Conservation (phyloP, 768 basidiomycete genomes). For the Cantharellus anzutake region DNA sequence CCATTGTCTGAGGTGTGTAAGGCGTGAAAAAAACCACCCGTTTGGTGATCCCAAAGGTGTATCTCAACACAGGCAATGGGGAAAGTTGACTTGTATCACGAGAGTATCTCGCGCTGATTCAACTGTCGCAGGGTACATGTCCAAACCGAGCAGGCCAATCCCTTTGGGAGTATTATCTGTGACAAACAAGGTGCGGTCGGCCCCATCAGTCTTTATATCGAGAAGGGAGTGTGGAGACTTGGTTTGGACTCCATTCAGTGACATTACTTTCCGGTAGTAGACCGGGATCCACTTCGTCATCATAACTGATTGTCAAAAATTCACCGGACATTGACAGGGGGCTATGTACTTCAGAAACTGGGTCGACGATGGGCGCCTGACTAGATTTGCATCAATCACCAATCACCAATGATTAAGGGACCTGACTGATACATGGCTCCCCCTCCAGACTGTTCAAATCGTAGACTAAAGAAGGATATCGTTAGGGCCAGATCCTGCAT, state of each 20-base stretch:
- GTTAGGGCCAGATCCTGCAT: too few species aligned
- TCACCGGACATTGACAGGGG: conserved; percentile 34
- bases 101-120: not conserved
- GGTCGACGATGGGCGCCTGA: conserved; percentile 52
- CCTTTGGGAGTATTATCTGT: conserved; percentile 51
- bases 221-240: conserved; percentile 50
- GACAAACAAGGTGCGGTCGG: conserved; percentile 15
- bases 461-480: conserved; percentile 27
- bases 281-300: conserved; percentile 30
- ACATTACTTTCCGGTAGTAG: not conserved
- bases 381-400: not conserved
- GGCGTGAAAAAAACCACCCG: too few species aligned
- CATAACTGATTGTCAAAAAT: conserved; percentile 51
- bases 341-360: conserved; percentile 57
- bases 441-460: conserved; percentile 18
- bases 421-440: not conserved
- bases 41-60: too few species aligned
- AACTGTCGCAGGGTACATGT: conserved; percentile 47
- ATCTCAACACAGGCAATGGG: not conserved
- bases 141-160: conserved; percentile 68
- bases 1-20: too few species aligned
- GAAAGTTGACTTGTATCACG: not conserved
- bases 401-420: not conserved
- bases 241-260: not conserved
- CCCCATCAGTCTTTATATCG: conserved; percentile 30